These are phyloP conservation scores for Monilinia aucupariae DNA, from an alignment of 2,329 filamentous ascomycete genomes.

Conservation along the genomic window DNA sequence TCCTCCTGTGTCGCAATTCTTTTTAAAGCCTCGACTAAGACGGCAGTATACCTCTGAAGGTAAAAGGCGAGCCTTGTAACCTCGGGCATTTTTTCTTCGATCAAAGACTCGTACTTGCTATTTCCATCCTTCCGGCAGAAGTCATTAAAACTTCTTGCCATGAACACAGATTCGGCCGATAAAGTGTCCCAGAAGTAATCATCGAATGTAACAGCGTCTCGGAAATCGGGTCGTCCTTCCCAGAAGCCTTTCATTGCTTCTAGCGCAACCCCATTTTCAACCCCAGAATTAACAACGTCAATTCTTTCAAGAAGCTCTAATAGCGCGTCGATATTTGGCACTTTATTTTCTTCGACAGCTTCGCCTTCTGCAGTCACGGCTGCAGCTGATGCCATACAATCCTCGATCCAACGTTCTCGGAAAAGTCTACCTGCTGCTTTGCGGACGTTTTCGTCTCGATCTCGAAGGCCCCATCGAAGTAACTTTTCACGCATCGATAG, in stretches of 20 bases:
- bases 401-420: conserved; percentile 94
- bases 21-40: conserved; percentile 59
- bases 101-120: conserved; percentile 65
- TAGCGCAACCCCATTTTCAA: conserved; percentile 82
- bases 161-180: conserved; percentile 80
- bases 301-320: conserved; percentile 90
- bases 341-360: conserved; percentile 44
- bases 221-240: conserved; percentile 82
- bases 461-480: conserved; percentile 86
- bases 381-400: conserved; percentile 68
- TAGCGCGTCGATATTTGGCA: conserved; percentile 73
- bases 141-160: conserved; percentile 88
- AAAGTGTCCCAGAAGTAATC: conserved; percentile 76
- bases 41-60: conserved; percentile 72
- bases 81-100: conserved; percentile 92
- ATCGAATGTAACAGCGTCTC: conserved; percentile 65
- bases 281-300: conserved; percentile 83
- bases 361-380: conserved; percentile 51
- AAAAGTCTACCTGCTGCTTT: conserved; percentile 89
- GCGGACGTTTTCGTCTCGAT: conserved; percentile 88
- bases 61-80: conserved; percentile 87
- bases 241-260: conserved; percentile 96
- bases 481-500: conserved; percentile 93
- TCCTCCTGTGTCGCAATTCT: conserved; percentile 48
- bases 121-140: conserved; percentile 75